These are phyloP conservation scores for Claviceps sp. DNA, from an alignment of 2,329 filamentous ascomycete species.

Conservation along the genomic window DNA sequence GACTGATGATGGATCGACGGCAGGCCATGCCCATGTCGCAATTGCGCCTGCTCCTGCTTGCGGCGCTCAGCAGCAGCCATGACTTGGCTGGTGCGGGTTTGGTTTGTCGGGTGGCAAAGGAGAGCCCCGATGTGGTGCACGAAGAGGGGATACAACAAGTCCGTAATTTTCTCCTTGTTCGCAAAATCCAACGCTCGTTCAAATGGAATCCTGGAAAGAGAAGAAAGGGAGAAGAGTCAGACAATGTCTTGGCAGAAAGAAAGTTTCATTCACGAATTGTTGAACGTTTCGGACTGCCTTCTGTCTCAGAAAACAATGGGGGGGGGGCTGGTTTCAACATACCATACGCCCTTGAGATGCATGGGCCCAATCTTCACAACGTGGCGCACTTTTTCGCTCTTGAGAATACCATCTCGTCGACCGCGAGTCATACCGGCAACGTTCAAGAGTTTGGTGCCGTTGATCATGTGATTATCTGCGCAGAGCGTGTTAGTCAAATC, in stretches of 20 bases:
- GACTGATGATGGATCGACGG: slow-evolving; percentile 56
- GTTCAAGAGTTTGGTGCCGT: slow-evolving; percentile 91
- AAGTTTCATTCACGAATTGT: neutral
- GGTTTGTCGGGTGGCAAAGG: slow-evolving; percentile 86
- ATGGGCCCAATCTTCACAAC: slow-evolving; percentile 98
- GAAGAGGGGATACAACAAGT: slow-evolving; percentile 86
- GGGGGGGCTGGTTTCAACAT: slow-evolving; percentile 25
- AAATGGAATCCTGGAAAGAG: slow-evolving; percentile 70
- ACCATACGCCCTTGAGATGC: slow-evolving; percentile 97
- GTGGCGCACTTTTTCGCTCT: slow-evolving; percentile 92
- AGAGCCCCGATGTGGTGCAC: slow-evolving; percentile 93
- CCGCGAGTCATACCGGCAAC: slow-evolving; percentile 97
- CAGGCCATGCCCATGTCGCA: slow-evolving; percentile 45
- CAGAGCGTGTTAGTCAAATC: neutral
- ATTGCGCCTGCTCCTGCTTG: slow-evolving; percentile 54
- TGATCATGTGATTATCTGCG: slow-evolving; percentile 96
- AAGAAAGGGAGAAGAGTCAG: neutral
- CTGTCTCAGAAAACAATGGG: slow-evolving; percentile 9
- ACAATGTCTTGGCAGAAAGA: slow-evolving; percentile 13
- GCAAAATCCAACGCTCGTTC: slow-evolving; percentile 96
- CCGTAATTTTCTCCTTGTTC: slow-evolving; percentile 98
- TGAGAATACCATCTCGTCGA: slow-evolving; percentile 86
- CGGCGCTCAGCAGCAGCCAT: slow-evolving; percentile 75
- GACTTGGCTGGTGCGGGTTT: slow-evolving; percentile 67
- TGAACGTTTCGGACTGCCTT: neutral